These are phyloP conservation scores for Paraconiothyrium brasiliense DNA, from an alignment of 2,329 filamentous ascomycete genomes.

Conservation along the genomic window DNA sequence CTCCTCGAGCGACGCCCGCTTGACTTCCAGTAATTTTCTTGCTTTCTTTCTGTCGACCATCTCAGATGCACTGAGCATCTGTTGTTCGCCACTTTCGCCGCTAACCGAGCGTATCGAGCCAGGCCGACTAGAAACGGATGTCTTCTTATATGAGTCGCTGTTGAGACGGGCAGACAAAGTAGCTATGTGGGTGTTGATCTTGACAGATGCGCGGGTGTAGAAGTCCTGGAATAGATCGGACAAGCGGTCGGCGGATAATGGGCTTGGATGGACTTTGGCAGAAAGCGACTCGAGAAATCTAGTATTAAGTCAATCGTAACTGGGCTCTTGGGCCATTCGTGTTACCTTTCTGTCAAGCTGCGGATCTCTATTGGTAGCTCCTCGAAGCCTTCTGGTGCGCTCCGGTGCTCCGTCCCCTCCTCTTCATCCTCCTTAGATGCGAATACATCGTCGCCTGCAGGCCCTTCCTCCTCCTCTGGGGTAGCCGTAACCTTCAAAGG, in stretches of 20 bases:
- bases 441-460: constrained; percentile 52
- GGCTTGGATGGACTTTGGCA: constrained; percentile 84
- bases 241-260: constrained; percentile 82
- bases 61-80: constrained; percentile 91
- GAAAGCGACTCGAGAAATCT: constrained; percentile 92
- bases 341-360: constrained; percentile 84
- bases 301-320: constrained; percentile 16
- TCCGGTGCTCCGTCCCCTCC: constrained; percentile 37
- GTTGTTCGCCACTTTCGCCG: constrained; percentile 65
- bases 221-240: constrained; percentile 94
- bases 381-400: constrained; percentile 75
- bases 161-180: constrained; percentile 78
- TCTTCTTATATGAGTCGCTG: constrained; percentile 66
- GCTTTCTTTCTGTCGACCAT: constrained; percentile 81
- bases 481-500: constrained; percentile 51
- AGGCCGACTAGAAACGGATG: constrained; percentile 50
- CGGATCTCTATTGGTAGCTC: constrained; percentile 94
- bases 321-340: not conserved
- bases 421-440: constrained; percentile 49
- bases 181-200: constrained; percentile 87
- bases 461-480: constrained; percentile 42
- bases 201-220: constrained; percentile 80
- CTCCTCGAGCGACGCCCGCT: constrained; percentile 82
- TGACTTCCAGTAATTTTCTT: constrained; percentile 79
- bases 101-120: constrained; percentile 48